A percentile compares a stretch with the other conserved stretches of the same genome.
Conservation (phyloP, 176 grass and related monocot genomes). For the Metroxylon sagu region DNA sequence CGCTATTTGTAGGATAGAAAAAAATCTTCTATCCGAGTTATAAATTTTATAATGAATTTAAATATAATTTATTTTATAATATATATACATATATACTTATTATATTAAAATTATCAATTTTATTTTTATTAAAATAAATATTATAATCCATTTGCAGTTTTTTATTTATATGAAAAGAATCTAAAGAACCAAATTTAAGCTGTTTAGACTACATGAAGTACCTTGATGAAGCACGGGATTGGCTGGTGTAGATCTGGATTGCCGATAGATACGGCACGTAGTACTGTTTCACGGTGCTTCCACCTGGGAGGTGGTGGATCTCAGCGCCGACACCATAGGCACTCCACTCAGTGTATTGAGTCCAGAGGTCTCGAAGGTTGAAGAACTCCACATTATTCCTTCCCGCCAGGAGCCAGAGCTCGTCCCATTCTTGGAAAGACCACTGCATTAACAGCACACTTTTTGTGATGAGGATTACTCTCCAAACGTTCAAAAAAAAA, state of each 20-base stretch:
- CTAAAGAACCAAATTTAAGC: neutral
- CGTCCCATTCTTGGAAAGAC: conserved; percentile 15
- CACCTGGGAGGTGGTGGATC: conserved; percentile 39
- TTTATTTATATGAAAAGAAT: neutral
- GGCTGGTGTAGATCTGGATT: conserved; percentile 74
- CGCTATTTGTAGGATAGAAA: too few species aligned
- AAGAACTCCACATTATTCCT: conserved; percentile 49
- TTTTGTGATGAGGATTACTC: neutral
- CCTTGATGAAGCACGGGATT: conserved; percentile 42
- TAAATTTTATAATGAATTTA: too few species aligned
- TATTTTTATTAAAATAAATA: too few species aligned
- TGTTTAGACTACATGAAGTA: conserved; percentile 1
- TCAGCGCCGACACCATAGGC: conserved; percentile 50
- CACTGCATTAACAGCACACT: conserved; percentile 25
- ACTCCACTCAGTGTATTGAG: conserved; percentile 68
- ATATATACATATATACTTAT: too few species aligned
- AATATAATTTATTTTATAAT: too few species aligned
- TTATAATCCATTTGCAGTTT: too few species aligned
- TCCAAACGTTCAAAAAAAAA: neutral
- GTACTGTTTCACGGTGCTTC: conserved; percentile 50
- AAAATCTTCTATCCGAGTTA: too few species aligned
- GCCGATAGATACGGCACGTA: conserved; percentile 76
- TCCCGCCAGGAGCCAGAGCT: conserved; percentile 24
- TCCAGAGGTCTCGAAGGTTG: conserved; percentile 69
- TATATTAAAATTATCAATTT: too few species aligned